A percentile compares a stretch with the other conserved stretches of the same genome.
Evolutionary conservation across 2,329 filamentous ascomycete species (phyloP).

Genomic region (Capronia coronata): DNA sequence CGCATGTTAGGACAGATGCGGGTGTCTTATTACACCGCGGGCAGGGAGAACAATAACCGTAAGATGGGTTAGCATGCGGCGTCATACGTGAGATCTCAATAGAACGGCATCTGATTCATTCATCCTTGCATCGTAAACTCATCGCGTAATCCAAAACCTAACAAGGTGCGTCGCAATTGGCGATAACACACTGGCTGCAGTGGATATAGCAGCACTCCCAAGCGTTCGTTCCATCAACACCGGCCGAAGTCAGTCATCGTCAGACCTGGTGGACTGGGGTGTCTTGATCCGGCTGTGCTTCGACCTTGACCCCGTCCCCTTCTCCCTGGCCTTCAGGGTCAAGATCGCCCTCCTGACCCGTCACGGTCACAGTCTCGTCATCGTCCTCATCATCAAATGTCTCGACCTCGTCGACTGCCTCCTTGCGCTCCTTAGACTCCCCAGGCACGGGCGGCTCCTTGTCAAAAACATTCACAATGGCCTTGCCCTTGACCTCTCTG

Average conservation of each 20-base stretch:
- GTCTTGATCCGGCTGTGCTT: neutral
- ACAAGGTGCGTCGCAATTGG: neutral
- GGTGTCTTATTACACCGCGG: too few species aligned
- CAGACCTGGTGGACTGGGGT: neutral
- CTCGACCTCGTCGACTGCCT: slow-evolving; percentile 84
- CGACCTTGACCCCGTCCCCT: neutral
- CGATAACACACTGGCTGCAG: neutral
- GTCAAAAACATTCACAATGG: slow-evolving; percentile 77
- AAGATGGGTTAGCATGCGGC: too few species aligned
- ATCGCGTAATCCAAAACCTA: neutral
- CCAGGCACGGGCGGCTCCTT: slow-evolving; percentile 53
- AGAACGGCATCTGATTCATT: neutral
- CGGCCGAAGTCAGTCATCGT: neutral
- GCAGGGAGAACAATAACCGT: too few species aligned
- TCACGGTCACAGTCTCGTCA: slow-evolving; percentile 25
- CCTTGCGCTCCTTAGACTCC: slow-evolving; percentile 54
- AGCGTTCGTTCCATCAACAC: neutral
- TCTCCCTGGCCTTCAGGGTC: neutral
- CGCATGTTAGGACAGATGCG: too few species aligned
- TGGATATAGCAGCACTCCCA: neutral
- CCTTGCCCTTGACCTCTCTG: slow-evolving; percentile 68
- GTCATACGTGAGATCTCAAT: neutral
- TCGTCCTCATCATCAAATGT: slow-evolving; percentile 66
- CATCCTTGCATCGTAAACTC: neutral
- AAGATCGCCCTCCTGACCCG: slow-evolving; percentile 14